Evolutionary conservation across 148 eudicot species (phyloP), one percentile per base, ranked within the genome.

Genomic region (Camellia lanceoleosa): DNA sequence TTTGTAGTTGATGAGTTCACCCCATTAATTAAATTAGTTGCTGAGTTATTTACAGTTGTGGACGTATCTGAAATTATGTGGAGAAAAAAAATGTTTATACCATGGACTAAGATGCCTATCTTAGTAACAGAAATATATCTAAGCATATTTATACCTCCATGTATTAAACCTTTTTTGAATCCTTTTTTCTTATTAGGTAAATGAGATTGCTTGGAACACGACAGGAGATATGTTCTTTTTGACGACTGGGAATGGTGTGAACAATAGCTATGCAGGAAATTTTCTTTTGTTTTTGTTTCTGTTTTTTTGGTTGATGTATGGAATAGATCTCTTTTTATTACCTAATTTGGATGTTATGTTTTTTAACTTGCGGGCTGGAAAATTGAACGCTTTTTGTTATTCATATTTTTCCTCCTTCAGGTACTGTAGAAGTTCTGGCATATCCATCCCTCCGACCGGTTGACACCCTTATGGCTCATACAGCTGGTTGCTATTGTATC

Each of bases 401-500:
- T 10, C 19, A 19, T 67, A 78, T 38, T 11, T 30, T 49, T 79
- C 78, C 71, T 69, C 59, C 65, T 38, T 56, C 73, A 95, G 99
- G 99, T 78, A 93, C 97, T 41, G 94, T 95, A 42, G 99, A 95
- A 93, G 99, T 95, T 66, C 88, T 95, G 59, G 88, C 93, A 80
- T 95, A 93, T 81, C 99, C 99, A 59, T 92, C 97, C 81, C 94
- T 95, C 63, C 84, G 74, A 80, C 89, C 88, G n/a, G 92, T 95
- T 80, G 92, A 87, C 83, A 95, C 97, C 78, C 96, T 95, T 77
- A 86, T 85, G 84, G 99, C 99, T 84, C 99, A 95, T 81, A 95
- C 99, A 74, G 98, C 97, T 86, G 98, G 98, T 87, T 95, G 98
- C 82, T 95, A 95, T 84, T 95, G 98, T 84, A 93, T 95, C 84